These are phyloP conservation scores for Trichoderma guizhouense DNA, from an alignment of 2,329 filamentous ascomycete species.

Conservation along the genomic window DNA sequence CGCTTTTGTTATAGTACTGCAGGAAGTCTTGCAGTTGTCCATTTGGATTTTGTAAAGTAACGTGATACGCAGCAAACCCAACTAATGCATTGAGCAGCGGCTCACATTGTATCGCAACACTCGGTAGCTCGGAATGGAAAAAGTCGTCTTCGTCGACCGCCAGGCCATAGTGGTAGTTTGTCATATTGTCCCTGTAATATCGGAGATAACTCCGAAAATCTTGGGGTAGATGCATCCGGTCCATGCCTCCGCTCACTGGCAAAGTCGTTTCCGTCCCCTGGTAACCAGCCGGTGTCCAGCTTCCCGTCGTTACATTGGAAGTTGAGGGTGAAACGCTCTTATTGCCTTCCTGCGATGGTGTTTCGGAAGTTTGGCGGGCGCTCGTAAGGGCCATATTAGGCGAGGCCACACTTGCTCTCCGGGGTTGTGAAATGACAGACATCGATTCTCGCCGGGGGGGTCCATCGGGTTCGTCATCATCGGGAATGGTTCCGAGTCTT, in stretches of 20 bases:
- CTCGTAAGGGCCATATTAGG: constrained; percentile 34
- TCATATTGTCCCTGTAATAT: constrained; percentile 76
- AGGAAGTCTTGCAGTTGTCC: constrained; percentile 80
- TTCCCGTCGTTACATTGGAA: constrained; percentile 37
- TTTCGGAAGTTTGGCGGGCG: constrained; percentile 51
- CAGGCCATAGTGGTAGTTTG: constrained; percentile 77
- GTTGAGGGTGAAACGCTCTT: constrained; percentile 53
- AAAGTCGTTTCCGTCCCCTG: constrained; percentile 17
- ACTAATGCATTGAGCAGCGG: constrained; percentile 82
- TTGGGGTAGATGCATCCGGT: constrained; percentile 58
- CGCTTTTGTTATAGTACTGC: constrained; percentile 84
- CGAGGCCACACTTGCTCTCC: constrained; percentile 37
- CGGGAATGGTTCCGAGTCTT: constrained; percentile 51
- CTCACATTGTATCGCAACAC: constrained; percentile 69
- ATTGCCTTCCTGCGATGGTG: constrained; percentile 48
- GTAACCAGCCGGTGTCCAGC: constrained; percentile 13
- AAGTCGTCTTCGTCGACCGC: constrained; percentile 70
- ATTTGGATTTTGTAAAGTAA: constrained; percentile 65
- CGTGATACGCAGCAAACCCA: constrained; percentile 85
- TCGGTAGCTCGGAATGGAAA: constrained; percentile 67
- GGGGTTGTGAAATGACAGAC: constrained; percentile 20
- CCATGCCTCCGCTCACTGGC: constrained; percentile 31
- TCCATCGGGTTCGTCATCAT: constrained; percentile 51
- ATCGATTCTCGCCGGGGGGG: constrained; percentile 21
- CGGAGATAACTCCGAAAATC: constrained; percentile 76